Evolutionary conservation across 2,329 filamentous ascomycete species (phyloP).

Genomic region (Lachnellula subtilissima): DNA sequence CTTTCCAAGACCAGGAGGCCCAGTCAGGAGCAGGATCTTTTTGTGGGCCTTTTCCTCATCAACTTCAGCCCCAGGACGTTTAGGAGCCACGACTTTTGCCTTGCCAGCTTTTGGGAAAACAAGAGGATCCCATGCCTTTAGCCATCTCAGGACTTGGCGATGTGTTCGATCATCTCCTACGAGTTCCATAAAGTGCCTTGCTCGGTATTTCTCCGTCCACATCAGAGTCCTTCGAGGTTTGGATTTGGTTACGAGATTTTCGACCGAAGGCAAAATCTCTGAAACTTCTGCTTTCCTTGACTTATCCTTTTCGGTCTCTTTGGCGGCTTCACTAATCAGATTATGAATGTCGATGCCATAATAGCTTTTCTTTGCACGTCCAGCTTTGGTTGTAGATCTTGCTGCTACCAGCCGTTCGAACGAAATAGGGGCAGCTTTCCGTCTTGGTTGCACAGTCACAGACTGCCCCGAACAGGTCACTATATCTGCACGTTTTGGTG

Average conservation of each 20-base stretch:
- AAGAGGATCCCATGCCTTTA: constrained; percentile 88
- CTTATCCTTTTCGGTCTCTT: constrained; percentile 35
- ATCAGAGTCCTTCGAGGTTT: constrained; percentile 49
- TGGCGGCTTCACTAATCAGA: constrained; percentile 66
- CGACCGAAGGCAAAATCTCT: constrained; percentile 36
- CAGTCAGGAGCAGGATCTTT: constrained; percentile 86
- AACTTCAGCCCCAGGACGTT: constrained; percentile 39
- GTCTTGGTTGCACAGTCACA: constrained; percentile 52
- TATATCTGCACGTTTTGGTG: constrained; percentile 18
- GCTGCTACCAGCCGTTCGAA: constrained; percentile 66
- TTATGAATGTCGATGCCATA: constrained; percentile 91
- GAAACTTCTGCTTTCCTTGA: constrained; percentile 40
- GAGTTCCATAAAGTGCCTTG: constrained; percentile 84
- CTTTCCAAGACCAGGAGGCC: constrained; percentile 89
- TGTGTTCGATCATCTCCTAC: constrained; percentile 95
- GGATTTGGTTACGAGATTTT: constrained; percentile 26
- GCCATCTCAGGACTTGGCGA: constrained; percentile 81
- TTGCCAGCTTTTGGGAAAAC: constrained; percentile 73
- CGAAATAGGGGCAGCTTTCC: constrained; percentile 41
- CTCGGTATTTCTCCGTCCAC: constrained; percentile 98
- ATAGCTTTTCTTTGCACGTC: constrained; percentile 69
- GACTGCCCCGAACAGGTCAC: constrained; percentile 44
- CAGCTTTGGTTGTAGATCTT: constrained; percentile 61
- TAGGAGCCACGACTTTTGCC: constrained; percentile 44
- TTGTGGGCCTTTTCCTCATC: constrained; percentile 73